phyloP scores from a whole-genome alignment of 2,329 filamentous ascomycete genomes.

The Fusarium zealandicum region DNA sequence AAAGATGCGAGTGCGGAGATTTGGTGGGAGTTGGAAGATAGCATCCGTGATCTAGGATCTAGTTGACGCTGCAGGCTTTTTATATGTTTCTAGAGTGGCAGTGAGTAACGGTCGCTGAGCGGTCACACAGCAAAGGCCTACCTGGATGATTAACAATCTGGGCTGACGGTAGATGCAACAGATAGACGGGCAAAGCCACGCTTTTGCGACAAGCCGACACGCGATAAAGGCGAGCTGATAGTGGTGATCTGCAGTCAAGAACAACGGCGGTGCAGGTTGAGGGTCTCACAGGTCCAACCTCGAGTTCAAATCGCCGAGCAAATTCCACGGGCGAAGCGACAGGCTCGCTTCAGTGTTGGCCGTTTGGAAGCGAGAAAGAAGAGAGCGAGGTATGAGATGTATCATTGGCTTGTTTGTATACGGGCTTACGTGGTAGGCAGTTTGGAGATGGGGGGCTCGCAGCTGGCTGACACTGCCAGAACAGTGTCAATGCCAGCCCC shows the following conservation, averaged over 20 bases:
- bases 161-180: slow-evolving; percentile 1
- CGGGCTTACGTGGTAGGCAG: not conserved
- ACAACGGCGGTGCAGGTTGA: slow-evolving; percentile 20
- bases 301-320: not conserved
- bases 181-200: not conserved
- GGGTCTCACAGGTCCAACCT: slow-evolving; percentile 20
- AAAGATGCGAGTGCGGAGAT: not conserved
- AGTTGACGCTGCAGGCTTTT: not conserved
- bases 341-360: not conserved
- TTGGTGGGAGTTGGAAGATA: not conserved
- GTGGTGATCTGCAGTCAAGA: not conserved
- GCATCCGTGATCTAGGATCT: not conserved
- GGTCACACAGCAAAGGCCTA: slow-evolving; percentile 5
- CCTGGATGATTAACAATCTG: not conserved
- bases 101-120: slow-evolving; percentile 8
- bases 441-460: no score
- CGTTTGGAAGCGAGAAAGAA: no score
- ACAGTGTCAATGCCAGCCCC: slow-evolving; percentile 3
- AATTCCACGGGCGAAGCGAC: not conserved
- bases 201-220: slow-evolving; percentile 1
- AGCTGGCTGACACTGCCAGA: not conserved
- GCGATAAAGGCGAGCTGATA: not conserved
- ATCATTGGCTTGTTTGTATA: not conserved
- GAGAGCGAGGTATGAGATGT: no score
- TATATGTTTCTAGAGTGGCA: slow-evolving; percentile 17